Evolutionary conservation across 148 eudicot species (phyloP), one percentile per base, ranked within the genome.

Genomic region (Fagopyrum tataricum): DNA sequence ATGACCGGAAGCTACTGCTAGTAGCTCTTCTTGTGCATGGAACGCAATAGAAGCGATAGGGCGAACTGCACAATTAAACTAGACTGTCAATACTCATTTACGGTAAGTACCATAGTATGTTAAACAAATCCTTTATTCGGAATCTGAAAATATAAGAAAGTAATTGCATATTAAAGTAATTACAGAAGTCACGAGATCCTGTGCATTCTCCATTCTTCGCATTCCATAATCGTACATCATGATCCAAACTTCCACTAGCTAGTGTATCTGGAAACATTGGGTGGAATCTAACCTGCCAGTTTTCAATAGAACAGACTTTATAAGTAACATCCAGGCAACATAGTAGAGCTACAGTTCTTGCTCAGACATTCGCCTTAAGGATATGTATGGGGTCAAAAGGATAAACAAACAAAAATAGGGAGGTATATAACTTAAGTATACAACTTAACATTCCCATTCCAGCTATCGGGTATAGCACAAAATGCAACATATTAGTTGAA

Each of bases 41-140:
- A 95, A 95, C 69, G 99, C 99, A 77, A 95, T 86, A 66, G 99
- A 95, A 79, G 99, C 99, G 71, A 95, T 95, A 26, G 99, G 99
- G 9, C 99, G 93, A 74, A 84, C 99, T 95, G 90, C 81, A 81
- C 4, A 72, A 72, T 72, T 44, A 51, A 73, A 66, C 53, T 41
- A 64, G 2, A 43, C n/a, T 55, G 73, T 43, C 43, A 79, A 21
- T 37, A 72, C 42, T 23, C 26, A 46, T 4, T 3, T 6, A 14
- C n/a, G 17, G 64, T 12, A 18, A 26, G 43, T 12, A 13, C 43
- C 40, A 26, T 5, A 64, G 7, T 18, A 13, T 69, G 5, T 69
- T 10, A 37, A 37, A 1, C n/a, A 68, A 9, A 68, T 39, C 4
- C 20, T 52, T 14, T 17, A 52, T 52, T n/a, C 56, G 17, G 52